Conservation (phyloP, 1,139 yeast genomes). For the Lodderomyces margitis region DNA sequence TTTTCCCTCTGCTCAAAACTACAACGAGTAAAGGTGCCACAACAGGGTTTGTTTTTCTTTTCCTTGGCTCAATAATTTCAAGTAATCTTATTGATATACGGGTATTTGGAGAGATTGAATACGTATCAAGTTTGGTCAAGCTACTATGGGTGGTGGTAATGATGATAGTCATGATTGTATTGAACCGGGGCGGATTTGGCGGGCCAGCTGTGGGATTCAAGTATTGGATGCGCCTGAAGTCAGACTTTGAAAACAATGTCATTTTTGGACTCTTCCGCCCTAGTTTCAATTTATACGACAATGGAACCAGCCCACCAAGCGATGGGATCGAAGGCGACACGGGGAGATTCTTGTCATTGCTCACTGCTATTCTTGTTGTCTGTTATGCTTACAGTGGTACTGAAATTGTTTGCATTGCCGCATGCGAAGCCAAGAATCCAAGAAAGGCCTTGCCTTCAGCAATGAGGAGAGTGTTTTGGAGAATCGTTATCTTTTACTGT, state of each 20-base stretch:
- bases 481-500: conserved; percentile 67
- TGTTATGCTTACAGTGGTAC: conserved; percentile 79
- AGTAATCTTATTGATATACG: conserved; percentile 66
- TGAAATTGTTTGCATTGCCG: conserved; percentile 80
- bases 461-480: conserved; percentile 69
- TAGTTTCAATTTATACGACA: conserved; percentile 56
- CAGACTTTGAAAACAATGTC: conserved; percentile 47
- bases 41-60: conserved; percentile 67
- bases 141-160: conserved; percentile 53
- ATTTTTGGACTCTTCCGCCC: conserved; percentile 76
- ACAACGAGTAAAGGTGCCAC: conserved; percentile 46
- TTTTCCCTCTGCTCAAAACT: conserved; percentile 53
- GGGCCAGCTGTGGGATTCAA: conserved; percentile 53
- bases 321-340: conserved; percentile 60
- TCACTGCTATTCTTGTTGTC: conserved; percentile 63
- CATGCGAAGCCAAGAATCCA: conserved; percentile 84
- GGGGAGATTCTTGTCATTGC: conserved; percentile 64
- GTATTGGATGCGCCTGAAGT: conserved; percentile 58
- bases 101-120: conserved; percentile 75
- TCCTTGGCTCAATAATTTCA: conserved; percentile 46
- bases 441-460: conserved; percentile 77
- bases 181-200: conserved; percentile 55
- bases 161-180: conserved; percentile 61
- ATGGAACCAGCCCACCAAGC: conserved; percentile 41
- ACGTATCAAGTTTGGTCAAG: conserved; percentile 58